Evolutionary conservation across 768 basidiomycete genomes (phyloP), one percentile per base, ranked within the genome.

Genomic region (Amylocystis lapponica): DNA sequence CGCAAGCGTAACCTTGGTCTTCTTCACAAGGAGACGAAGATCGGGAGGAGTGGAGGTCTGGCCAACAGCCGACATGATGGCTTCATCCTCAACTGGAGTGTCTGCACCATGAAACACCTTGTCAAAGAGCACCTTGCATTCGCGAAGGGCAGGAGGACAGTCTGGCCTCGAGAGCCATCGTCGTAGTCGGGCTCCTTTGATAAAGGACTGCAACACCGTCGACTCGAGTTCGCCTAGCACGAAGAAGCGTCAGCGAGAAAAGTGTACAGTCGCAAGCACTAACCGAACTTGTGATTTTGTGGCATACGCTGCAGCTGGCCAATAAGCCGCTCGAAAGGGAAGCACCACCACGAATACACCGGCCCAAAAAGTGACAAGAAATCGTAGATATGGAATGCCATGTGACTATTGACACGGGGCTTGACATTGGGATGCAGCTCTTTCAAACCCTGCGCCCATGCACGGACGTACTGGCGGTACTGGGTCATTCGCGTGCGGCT

Each of bases 271-370:
- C n/a, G 34, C 16, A 26, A 19, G 14, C 5, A 19, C 41, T 30
- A 26, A 55, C 61, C 59, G 13, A 31, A 13, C 34, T 50, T 58
- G 27, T 59, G 51, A 42, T 64, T 64, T 0, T 19, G 55, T 0
- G 50, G 58, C 1, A 60, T 41, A 1, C 26, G 21, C 27, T 62
- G 55, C 1, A 64, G 39, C 0, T 33, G 25, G 0, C 61, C 55
- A 27, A 62, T 62, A 1, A 62, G 27, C 2, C 39, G 30, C 22
- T 64, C 45, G 10, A 58, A 60, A 0, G 55, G 56, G 43, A 57
- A 62, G 2, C 47, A 41, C 56, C 62, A 62, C 56, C 57, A 62
- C 11, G 43, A 44, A 14, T 37, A 51, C 8, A 52, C 43, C 13
- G 39, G 36, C 8, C 45, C 40, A 31, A 52, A 55, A 1, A 39